Conservation (phyloP, 208 protist genomes). For the Wallacemonas sp. region DNA sequence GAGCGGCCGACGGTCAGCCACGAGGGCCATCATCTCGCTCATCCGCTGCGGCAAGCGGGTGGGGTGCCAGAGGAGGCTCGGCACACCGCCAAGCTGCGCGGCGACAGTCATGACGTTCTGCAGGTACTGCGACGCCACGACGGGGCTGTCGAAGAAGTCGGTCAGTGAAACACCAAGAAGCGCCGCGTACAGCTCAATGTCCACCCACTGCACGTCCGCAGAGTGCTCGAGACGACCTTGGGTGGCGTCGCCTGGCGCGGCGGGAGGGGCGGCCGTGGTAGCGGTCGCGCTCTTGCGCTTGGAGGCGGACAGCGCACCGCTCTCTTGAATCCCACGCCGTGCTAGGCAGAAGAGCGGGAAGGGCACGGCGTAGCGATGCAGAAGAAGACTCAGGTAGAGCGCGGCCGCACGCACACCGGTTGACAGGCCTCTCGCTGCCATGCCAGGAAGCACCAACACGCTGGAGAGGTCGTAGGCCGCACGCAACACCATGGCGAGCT, state of each 20-base stretch:
- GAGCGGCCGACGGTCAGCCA: slow-evolving; percentile 14
- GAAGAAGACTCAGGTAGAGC: slow-evolving; percentile 67
- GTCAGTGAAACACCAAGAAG: slow-evolving; percentile 62
- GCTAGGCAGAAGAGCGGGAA: slow-evolving; percentile 66
- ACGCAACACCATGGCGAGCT: slow-evolving; percentile 60
- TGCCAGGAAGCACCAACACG: slow-evolving; percentile 40
- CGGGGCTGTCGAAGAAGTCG: slow-evolving; percentile 67
- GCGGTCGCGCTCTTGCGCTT: background rate
- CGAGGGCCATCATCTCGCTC: slow-evolving; percentile 36
- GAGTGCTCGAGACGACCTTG: background rate
- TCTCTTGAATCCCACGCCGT: background rate
- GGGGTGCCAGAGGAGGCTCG: slow-evolving; percentile 70
- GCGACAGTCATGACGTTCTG: slow-evolving; percentile 69
- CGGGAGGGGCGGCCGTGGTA: background rate
- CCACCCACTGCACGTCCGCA: slow-evolving; percentile 74
- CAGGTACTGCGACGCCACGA: slow-evolving; percentile 59
- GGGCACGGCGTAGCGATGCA: slow-evolving; percentile 62
- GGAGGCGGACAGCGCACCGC: background rate
- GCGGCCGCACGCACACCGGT: slow-evolving; percentile 35
- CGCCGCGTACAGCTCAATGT: slow-evolving; percentile 57
- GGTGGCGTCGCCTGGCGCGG: background rate
- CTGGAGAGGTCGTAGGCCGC: slow-evolving; percentile 56
- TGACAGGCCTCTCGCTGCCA: slow-evolving; percentile 17
- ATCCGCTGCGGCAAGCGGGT: slow-evolving; percentile 37
- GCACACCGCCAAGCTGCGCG: slow-evolving; percentile 38